Base-by-base conservation (phyloP, 345 rosid species). In the Sonneratia alba region DNA sequence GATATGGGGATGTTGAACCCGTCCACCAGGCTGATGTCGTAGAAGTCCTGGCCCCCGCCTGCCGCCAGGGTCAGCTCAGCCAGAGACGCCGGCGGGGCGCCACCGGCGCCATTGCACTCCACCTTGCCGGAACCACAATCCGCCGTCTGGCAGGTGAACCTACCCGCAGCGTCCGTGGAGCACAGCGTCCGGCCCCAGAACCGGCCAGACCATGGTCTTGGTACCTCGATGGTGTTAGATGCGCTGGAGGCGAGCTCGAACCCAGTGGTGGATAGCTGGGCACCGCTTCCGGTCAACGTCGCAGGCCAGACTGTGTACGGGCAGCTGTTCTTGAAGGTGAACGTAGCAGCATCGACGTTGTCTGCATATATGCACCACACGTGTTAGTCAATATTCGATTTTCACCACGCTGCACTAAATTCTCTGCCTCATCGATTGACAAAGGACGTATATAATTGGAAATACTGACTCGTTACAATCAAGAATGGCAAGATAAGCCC, bases 171-270 rank as follows among this genome's bases (percentile, higher is more conserved):
- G 42, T 71, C 45, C 45, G 45, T 43, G 43, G 82, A 38, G 79
- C 96, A 90, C 3, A 47, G 66, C 0, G 89, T 68, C 27, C 90
- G 73, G 18, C 75, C 96, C 92, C 91, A 87, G 0, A 88, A 0
- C 8, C 84, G 78, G 45, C 91, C 93, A 0, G 70, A 7, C 91
- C 89, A 85, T 10, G 81, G 75, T 0, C 74, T 43, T 0, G 78
- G 70, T 3, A 71, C 75, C 0, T 51, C 4, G 0, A 87, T 32
- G n/a, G 75, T 38, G 18, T 27, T 72, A 1, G 82, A 4, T 19
- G 79, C 75, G 32, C 81, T 77, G 48, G 84, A 57, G 57, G 70
- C 70, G n/a, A 90, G 76, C 68, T 76, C 74, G 13, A 88, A 90
- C 3, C 96, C 90, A 6, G 93, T 85, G 37, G 82, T 45, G 15